Evolutionary conservation across 73 alveolate species (phyloP).

Genomic region (Symbiodinium natans): DNA sequence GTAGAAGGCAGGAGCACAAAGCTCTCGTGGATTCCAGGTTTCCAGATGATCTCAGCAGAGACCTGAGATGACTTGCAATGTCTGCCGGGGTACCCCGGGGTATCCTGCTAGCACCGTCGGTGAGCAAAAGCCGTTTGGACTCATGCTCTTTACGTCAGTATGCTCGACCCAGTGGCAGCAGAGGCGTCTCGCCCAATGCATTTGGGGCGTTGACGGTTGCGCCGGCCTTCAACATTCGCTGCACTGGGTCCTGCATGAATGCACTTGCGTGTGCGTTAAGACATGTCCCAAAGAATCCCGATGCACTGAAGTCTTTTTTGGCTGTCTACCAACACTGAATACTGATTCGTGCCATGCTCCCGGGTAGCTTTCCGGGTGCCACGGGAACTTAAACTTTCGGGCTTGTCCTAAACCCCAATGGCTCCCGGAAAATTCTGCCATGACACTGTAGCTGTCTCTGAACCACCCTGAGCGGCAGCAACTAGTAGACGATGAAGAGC

Average conservation of each 20-base stretch:
- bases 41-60: neutral
- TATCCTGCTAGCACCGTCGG: too few relatives aligned
- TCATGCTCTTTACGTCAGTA: too few relatives aligned
- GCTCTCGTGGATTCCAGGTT: neutral
- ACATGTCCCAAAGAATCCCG: too few relatives aligned
- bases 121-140: too few relatives aligned
- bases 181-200: conserved; percentile 73
- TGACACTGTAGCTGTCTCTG: neutral
- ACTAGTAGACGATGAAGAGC: neutral
- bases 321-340: too few relatives aligned
- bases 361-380: too few relatives aligned
- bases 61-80: too few relatives aligned
- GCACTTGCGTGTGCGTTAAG: too few relatives aligned
- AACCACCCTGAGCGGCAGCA: neutral
- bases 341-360: too few relatives aligned
- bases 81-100: too few relatives aligned
- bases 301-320: too few relatives aligned
- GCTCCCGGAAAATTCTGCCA: neutral
- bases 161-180: conserved; percentile 2
- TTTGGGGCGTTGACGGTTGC: conserved; percentile 28
- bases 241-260: conserved; percentile 25
- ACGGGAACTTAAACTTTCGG: too few relatives aligned
- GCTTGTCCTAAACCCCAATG: neutral
- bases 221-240: conserved; percentile 17
- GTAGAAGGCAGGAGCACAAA: neutral